These are phyloP conservation scores for Schoenoplectus tabernaemontani DNA, from an alignment of 202 grass and related monocot species.

Conservation along the genomic window DNA sequence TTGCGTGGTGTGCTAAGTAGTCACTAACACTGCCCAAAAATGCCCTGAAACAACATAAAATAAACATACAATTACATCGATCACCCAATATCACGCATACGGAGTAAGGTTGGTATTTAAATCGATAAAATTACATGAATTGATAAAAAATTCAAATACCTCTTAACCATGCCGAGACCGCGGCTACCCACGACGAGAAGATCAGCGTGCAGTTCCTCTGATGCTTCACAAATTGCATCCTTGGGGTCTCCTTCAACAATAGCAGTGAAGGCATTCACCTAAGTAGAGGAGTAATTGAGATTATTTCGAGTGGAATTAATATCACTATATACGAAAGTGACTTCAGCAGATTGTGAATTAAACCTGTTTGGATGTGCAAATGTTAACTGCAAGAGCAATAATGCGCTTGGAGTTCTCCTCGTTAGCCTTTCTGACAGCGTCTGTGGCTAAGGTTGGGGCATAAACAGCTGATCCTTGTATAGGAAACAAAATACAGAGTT, in stretches of 20 bases:
- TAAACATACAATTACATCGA: not conserved
- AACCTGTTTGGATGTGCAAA: constrained; percentile 39
- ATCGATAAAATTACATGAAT: not conserved
- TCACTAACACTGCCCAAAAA: constrained; percentile 82
- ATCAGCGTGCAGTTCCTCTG: constrained; percentile 42
- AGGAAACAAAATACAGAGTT: not conserved
- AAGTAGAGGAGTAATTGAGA: not conserved
- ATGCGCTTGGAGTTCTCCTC: constrained; percentile 41
- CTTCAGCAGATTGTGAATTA: not conserved
- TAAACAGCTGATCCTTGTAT: constrained; percentile 18
- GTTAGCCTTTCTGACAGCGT: constrained; percentile 38
- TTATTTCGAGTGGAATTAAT: not conserved
- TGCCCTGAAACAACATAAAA: constrained; percentile 33
- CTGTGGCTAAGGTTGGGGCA: constrained; percentile 22
- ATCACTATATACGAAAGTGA: not conserved
- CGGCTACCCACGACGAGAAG: constrained; percentile 63
- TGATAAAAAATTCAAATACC: constrained; percentile 23
- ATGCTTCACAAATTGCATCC: constrained; percentile 51
- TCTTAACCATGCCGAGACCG: constrained; percentile 53
- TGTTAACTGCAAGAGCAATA: constrained; percentile 29
- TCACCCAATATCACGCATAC: not conserved
- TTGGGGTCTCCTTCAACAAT: constrained; percentile 66
- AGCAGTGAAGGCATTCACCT: constrained; percentile 32
- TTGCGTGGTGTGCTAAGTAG: constrained; percentile 56
- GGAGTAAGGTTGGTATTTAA: not conserved